Evolutionary conservation across 164 flowering plant genomes (phyloP).

Genomic region (Malania oleifera): DNA sequence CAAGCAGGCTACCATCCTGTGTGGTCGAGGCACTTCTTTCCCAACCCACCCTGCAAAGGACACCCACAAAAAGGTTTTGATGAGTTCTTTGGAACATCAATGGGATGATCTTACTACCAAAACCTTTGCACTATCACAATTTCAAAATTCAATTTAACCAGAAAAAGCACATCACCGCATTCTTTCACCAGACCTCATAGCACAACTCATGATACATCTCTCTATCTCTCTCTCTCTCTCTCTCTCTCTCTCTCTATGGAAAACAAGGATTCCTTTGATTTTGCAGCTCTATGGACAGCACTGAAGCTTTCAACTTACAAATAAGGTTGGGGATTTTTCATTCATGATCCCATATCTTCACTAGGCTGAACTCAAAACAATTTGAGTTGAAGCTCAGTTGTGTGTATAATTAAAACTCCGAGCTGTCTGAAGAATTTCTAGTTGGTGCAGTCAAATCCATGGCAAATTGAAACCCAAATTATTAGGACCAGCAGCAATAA

Average conservation of each 20-base stretch:
- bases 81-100: too few relatives aligned
- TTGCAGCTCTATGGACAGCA: not conserved
- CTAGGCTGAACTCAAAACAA: not conserved
- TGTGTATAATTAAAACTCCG: not conserved
- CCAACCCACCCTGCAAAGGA: too few relatives aligned
- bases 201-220: not conserved
- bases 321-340: not conserved
- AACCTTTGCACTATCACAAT: too few relatives aligned
- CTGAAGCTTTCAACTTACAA: not conserved
- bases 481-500: conserved; percentile 64
- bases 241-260: not conserved
- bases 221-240: not conserved
- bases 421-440: conserved; percentile 16
- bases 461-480: conserved; percentile 81
- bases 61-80: too few relatives aligned
- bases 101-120: too few relatives aligned
- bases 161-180: too few relatives aligned
- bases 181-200: too few relatives aligned
- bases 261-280: too few relatives aligned
- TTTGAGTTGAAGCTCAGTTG: not conserved
- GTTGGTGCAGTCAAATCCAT: conserved; percentile 77
- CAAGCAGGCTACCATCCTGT: too few relatives aligned
- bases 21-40: too few relatives aligned
- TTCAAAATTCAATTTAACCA: too few relatives aligned
- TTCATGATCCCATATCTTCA: not conserved